Percentiles rank a stretch among this genome's conserved stretches.
These are phyloP conservation scores for Penicillium antarcticum DNA, from an alignment of 495 filamentous ascomycete genomes.

Conservation along the genomic window DNA sequence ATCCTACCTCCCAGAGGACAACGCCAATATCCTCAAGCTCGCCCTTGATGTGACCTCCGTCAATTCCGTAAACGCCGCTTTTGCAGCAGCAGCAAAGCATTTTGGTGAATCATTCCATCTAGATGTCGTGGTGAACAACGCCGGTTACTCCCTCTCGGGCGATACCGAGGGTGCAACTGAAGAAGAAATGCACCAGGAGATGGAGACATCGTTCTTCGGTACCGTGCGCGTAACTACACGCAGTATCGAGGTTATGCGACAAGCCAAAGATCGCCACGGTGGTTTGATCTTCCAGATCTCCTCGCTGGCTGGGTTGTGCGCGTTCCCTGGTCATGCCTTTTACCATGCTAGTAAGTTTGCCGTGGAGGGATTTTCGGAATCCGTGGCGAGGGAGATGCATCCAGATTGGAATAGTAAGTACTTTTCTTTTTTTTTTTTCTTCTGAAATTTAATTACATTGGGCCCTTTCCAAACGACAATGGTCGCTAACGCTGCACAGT, in stretches of 20 bases:
- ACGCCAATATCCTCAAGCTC: conserved; percentile 37
- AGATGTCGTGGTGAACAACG: conserved; percentile 33
- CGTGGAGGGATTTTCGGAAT: conserved; percentile 55
- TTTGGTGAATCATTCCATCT: conserved; percentile 18
- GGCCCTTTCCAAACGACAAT: neutral
- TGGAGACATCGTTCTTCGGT: conserved; percentile 60
- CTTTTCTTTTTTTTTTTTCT: conserved; percentile 12
- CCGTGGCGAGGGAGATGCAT: conserved; percentile 46
- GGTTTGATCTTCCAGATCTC: conserved; percentile 54
- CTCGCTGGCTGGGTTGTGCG: conserved; percentile 48
- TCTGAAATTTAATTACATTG: no score
- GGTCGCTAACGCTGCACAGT: conserved; percentile 19
- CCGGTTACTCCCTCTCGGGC: conserved; percentile 35
- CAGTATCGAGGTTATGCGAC: conserved; percentile 45
- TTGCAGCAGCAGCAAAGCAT: conserved; percentile 26
- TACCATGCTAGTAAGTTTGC: conserved; percentile 57
- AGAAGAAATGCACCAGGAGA: conserved; percentile 30
- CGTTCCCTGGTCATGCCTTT: conserved; percentile 43
- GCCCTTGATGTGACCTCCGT: conserved; percentile 1
- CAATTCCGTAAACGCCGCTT: conserved; percentile 17
- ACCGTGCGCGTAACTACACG: conserved; percentile 38
- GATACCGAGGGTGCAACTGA: conserved; percentile 44
- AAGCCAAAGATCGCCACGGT: conserved; percentile 28
- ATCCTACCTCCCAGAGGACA: conserved; percentile 26
- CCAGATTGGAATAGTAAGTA: conserved; percentile 44